phyloP scores from a whole-genome alignment of 345 rosid species.

The Hibiscus mutabilis region DNA sequence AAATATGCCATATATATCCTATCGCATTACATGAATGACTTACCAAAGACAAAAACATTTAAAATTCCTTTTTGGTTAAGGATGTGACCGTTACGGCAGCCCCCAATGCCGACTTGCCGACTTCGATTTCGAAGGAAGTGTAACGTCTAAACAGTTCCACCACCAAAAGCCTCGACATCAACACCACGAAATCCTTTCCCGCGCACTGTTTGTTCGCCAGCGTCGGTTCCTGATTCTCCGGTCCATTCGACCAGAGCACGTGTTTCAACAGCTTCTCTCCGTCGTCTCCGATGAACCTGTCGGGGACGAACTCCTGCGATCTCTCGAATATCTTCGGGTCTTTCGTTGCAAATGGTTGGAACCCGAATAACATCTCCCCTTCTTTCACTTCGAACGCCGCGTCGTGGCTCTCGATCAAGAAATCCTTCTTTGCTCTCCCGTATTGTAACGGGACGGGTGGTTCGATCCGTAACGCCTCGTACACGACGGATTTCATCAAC shows the following conservation, averaged over 20 bases:
- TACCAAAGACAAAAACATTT: background rate
- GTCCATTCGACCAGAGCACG: background rate
- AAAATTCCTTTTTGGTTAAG: background rate
- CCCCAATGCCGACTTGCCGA: background rate
- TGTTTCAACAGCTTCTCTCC: background rate
- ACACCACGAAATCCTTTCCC: background rate
- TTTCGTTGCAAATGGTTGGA: background rate
- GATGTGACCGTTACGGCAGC: background rate
- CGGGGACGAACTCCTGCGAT: background rate
- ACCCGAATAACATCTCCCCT: background rate
- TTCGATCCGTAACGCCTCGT: background rate
- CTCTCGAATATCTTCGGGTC: background rate
- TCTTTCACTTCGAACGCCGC: background rate
- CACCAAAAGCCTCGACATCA: background rate
- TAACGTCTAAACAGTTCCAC: background rate
- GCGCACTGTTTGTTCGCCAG: background rate
- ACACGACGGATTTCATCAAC: background rate
- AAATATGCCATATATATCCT: background rate
- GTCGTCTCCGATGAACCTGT: background rate
- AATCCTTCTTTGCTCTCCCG: background rate
- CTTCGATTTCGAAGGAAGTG: background rate
- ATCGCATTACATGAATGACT: background rate
- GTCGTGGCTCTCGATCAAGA: background rate
- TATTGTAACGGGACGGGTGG: background rate
- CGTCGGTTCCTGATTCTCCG: background rate